phyloP scores from a whole-genome alignment of 352 stramenopile genomes.

The Saprolegnia diclina region DNA sequence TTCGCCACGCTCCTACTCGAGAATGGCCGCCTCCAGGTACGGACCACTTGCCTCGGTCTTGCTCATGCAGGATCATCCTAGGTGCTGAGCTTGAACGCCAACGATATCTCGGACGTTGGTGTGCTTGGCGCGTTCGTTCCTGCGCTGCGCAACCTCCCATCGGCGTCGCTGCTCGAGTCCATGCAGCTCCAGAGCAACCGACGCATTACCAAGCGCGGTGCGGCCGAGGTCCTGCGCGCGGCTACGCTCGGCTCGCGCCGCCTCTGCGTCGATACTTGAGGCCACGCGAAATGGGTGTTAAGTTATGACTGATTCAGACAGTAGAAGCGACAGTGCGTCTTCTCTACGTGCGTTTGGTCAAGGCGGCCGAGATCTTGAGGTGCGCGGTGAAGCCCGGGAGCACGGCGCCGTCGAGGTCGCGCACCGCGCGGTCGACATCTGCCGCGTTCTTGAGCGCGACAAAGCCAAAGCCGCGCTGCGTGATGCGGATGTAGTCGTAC shows the following conservation, averaged over 20 bases:
- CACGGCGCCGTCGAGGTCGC: constrained; percentile 55
- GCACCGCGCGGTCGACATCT: constrained; percentile 72
- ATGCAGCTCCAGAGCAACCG: constrained; percentile 46
- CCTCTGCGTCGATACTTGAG: neutral
- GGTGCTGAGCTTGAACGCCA: constrained; percentile 48
- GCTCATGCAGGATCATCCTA: constrained; percentile 13
- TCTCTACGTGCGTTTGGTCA: constrained; percentile 19
- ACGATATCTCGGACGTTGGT: constrained; percentile 51
- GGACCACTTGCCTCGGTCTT: neutral
- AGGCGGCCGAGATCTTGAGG: constrained; percentile 23
- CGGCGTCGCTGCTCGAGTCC: constrained; percentile 38
- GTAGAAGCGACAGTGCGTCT: too few relatives aligned
- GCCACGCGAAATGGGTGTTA: too few relatives aligned
- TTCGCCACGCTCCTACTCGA: constrained; percentile 37
- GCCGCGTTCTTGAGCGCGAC: constrained; percentile 70
- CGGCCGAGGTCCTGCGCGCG: constrained; percentile 27
- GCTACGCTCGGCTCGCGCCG: neutral
- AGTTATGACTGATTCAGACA: too few relatives aligned
- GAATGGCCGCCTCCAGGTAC: constrained; percentile 35
- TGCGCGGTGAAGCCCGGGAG: constrained; percentile 23
- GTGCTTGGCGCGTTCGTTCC: constrained; percentile 46
- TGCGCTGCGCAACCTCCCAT: constrained; percentile 33
- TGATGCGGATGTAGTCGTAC: constrained; percentile 82
- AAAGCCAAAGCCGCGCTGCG: constrained; percentile 72
- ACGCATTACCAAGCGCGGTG: constrained; percentile 36